A percentile compares a stretch with the other conserved stretches of the same genome.
These are phyloP conservation scores for Jaltomata sinuosa DNA, from an alignment of 257 asterid species.

Conservation along the genomic window DNA sequence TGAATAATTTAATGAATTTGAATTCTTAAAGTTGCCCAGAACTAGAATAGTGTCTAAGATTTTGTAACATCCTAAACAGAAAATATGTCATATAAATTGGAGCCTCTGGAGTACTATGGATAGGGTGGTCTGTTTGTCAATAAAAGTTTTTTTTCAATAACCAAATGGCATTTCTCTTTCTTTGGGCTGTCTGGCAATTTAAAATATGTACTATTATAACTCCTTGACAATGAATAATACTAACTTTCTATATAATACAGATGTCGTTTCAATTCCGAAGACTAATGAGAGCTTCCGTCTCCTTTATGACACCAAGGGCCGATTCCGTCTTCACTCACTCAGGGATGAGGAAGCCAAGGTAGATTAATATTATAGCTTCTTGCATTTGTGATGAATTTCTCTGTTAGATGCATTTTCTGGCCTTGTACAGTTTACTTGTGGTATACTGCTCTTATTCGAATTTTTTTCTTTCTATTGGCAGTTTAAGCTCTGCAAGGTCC, in stretches of 20 bases:
- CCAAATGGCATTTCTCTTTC: neutral
- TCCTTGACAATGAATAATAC: neutral
- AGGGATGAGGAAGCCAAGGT: slow-evolving; percentile 49
- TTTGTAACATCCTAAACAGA: neutral
- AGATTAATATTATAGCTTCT: neutral
- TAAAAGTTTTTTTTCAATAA: neutral
- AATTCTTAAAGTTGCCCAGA: neutral
- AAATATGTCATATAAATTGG: neutral
- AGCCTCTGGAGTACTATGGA: neutral
- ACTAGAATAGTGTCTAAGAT: neutral
- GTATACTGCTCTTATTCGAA: neutral
- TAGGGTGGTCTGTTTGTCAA: neutral
- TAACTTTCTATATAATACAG: neutral
- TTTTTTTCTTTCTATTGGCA: neutral
- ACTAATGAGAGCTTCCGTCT: slow-evolving; percentile 50
- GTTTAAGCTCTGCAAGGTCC: slow-evolving; percentile 12
- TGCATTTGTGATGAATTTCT: neutral
- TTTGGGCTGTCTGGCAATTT: neutral
- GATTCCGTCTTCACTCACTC: neutral
- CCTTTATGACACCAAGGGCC: slow-evolving; percentile 2
- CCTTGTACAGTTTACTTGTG: neutral
- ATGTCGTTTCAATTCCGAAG: slow-evolving; percentile 49
- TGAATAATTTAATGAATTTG: neutral
- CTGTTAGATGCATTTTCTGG: neutral
- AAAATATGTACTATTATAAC: too few relatives aligned